phyloP scores from a whole-genome alignment of 148 eudicot species.

The Chenopodium quinoa region DNA sequence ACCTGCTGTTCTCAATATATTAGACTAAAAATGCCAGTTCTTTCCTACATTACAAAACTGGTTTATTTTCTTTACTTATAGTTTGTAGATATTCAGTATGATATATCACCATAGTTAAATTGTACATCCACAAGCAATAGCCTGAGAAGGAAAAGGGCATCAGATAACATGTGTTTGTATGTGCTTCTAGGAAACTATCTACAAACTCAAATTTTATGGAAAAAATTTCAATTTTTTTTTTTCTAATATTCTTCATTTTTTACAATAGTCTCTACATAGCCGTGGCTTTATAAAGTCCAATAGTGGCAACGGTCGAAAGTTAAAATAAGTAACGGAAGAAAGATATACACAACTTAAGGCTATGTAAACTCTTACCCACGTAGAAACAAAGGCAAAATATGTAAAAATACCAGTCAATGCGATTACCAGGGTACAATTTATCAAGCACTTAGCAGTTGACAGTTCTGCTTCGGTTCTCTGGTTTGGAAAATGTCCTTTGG shows the following conservation, averaged over 20 bases:
- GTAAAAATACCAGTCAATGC: conserved; percentile 39
- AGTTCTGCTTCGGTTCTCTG: conserved; percentile 51
- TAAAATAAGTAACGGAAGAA: conserved; percentile 47
- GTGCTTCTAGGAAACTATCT: conserved; percentile 2
- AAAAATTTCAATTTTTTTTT: background rate
- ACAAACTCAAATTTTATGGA: background rate
- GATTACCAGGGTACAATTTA: conserved; percentile 37
- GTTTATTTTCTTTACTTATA: background rate
- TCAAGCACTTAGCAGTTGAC: conserved; percentile 50
- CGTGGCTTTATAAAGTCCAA: conserved; percentile 31
- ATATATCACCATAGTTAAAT: background rate
- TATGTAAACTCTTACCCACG: conserved; percentile 56
- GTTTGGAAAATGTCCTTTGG: conserved; percentile 49
- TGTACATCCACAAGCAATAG: background rate
- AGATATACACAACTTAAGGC: conserved; percentile 58
- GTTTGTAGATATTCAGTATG: background rate
- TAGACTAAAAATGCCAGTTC: too few species aligned
- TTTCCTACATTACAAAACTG: background rate
- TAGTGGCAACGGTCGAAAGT: conserved; percentile 48
- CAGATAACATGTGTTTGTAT: conserved; percentile 1
- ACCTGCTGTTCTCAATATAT: too few species aligned
- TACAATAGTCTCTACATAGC: conserved; percentile 33
- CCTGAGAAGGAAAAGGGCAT: background rate
- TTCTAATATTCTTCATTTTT: conserved; percentile 14
- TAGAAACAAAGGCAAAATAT: conserved; percentile 41